A percentile compares a stretch with the other conserved stretches of the same genome.
phyloP scores from a whole-genome alignment of 2,329 filamentous ascomycete genomes.

The Alternaria brassicae region DNA sequence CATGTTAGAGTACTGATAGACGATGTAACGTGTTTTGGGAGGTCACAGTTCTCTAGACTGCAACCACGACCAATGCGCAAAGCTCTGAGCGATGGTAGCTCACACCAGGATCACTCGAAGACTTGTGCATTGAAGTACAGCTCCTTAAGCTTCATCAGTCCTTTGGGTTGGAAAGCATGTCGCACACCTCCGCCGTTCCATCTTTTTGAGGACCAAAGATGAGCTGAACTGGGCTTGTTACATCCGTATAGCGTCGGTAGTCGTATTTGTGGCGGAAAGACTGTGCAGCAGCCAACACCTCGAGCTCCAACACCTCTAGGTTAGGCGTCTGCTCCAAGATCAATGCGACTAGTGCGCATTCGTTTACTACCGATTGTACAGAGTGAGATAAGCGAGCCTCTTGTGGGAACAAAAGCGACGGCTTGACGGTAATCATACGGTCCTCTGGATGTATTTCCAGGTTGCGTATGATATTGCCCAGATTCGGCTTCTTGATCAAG shows the following conservation, averaged over 20 bases:
- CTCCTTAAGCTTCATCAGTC: slow-evolving; percentile 4
- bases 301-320: background rate
- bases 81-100: background rate
- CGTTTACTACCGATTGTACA: background rate
- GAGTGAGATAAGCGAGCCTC: background rate
- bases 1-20: background rate
- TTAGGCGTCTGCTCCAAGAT: background rate
- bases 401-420: background rate
- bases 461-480: no score
- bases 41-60: background rate
- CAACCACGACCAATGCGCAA: background rate
- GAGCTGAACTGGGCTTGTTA: background rate
- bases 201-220: background rate
- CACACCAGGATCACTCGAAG: slow-evolving; percentile 1
- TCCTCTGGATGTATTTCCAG: background rate
- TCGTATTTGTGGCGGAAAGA: no score
- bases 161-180: background rate
- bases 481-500: no score
- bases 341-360: background rate
- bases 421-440: background rate
- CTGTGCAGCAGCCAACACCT: background rate
- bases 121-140: background rate
- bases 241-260: background rate
- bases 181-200: background rate
- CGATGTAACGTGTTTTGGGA: background rate